Percentiles rank a stretch among this genome's conserved stretches.
Evolutionary conservation across 2,329 filamentous ascomycete species (phyloP).

Genomic region (Aspergillus unguis): DNA sequence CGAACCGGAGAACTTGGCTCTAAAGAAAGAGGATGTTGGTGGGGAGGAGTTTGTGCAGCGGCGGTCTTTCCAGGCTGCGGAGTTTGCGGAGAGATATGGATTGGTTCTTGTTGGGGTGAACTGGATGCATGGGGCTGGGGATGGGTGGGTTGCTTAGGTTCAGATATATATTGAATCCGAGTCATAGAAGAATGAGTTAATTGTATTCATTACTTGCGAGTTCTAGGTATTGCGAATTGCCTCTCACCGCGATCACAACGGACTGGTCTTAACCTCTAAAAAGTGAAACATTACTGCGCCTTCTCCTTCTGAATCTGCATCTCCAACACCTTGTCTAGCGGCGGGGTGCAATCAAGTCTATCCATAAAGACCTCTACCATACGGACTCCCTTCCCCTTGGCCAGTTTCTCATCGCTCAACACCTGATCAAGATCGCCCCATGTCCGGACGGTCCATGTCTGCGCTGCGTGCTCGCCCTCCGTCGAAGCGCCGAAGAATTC

Average conservation of each 20-base stretch:
- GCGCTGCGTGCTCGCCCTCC: constrained; percentile 34
- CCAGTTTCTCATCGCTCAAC: constrained; percentile 34
- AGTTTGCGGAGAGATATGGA: constrained; percentile 12
- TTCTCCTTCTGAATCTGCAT: constrained; percentile 29
- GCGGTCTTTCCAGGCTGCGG: constrained; percentile 14
- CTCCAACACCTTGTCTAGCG: constrained; percentile 31
- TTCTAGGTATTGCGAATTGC: too few relatives aligned
- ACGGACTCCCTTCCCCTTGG: constrained; percentile 37
- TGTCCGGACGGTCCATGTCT: constrained; percentile 42
- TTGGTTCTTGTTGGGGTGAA: constrained; percentile 15
- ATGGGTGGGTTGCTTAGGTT: constrained; percentile 14
- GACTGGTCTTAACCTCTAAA: too few relatives aligned
- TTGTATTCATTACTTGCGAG: too few relatives aligned
- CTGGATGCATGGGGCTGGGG: constrained; percentile 19
- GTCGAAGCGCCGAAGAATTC: constrained; percentile 46
- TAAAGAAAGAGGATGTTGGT: constrained; percentile 14
- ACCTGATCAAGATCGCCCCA: constrained; percentile 47
- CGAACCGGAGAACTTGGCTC: constrained; percentile 6
- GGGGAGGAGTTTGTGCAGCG: constrained; percentile 17
- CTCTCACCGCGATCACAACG: too few relatives aligned
- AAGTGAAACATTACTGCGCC: neutral
- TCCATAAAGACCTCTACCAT: constrained; percentile 45
- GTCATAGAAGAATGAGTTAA: too few relatives aligned
- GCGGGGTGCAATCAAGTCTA: constrained; percentile 35
- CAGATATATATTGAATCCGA: too few relatives aligned